Evolutionary conservation across 75 land plant species (phyloP).

Genomic region (Cryptomeria japonica): DNA sequence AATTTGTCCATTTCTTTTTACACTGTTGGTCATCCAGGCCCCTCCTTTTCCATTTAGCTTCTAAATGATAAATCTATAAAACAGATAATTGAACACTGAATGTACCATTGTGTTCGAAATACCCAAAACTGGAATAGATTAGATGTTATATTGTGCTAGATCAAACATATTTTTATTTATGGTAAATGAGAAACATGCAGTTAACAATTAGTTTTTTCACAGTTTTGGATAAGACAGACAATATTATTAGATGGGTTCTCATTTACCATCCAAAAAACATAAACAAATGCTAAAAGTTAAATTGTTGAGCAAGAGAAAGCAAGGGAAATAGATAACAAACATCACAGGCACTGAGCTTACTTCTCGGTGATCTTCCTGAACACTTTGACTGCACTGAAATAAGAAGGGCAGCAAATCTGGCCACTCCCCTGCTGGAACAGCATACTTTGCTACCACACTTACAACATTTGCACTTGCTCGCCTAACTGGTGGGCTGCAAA

Average conservation of each 20-base stretch:
- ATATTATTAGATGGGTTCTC: not conserved
- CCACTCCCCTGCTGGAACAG: slow-evolving; percentile 97
- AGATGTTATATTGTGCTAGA: too few relatives aligned
- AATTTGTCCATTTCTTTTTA: too few relatives aligned
- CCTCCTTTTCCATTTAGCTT: not conserved
- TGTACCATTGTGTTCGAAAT: not conserved
- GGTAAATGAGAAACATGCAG: not conserved
- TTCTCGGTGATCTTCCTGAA: slow-evolving; percentile 96
- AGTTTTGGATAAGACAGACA: not conserved
- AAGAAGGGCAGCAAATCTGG: slow-evolving; percentile 91
- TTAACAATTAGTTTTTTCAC: not conserved
- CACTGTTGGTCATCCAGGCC: not conserved
- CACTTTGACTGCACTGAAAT: slow-evolving; percentile 95
- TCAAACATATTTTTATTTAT: not conserved
- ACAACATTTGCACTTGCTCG: slow-evolving; percentile 96
- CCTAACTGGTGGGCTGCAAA: slow-evolving; percentile 80
- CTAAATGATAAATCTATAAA: too few relatives aligned
- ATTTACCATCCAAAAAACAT: not conserved
- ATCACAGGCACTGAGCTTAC: slow-evolving; percentile 38
- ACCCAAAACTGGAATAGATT: not conserved
- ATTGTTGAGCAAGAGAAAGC: not conserved
- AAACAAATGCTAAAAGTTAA: slow-evolving; percentile 7
- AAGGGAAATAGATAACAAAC: not conserved
- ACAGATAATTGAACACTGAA: not conserved
- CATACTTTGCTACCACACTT: slow-evolving; percentile 94